Percentiles rank a stretch among this genome's conserved stretches.
phyloP scores from a whole-genome alignment of 192 early-diverging fungal genomes.

The Dispira simplex region DNA sequence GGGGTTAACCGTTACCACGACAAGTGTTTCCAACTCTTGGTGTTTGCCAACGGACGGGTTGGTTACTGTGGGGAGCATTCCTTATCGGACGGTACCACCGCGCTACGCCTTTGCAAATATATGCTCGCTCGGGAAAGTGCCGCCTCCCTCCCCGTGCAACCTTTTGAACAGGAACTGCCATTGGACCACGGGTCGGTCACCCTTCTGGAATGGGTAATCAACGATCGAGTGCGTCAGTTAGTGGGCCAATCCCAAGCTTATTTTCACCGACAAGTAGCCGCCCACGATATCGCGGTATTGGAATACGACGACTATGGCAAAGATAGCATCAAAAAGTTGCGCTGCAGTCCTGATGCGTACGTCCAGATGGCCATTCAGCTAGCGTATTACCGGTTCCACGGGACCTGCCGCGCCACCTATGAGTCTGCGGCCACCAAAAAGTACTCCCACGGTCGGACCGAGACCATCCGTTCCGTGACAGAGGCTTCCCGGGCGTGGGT shows the following conservation, averaged over 20 bases:
- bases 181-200: not conserved
- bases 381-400: slow-evolving; percentile 49
- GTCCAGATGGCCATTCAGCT: slow-evolving; percentile 65
- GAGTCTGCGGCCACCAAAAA: slow-evolving; percentile 54
- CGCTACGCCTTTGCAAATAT: slow-evolving; percentile 52
- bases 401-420: slow-evolving; percentile 44
- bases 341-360: slow-evolving; percentile 48
- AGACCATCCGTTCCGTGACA: slow-evolving; percentile 62
- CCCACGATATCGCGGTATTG: slow-evolving; percentile 48
- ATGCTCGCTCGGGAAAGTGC: slow-evolving; percentile 28
- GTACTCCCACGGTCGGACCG: slow-evolving; percentile 53
- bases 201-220: slow-evolving; percentile 36
- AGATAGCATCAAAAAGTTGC: slow-evolving; percentile 43
- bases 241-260: slow-evolving; percentile 39
- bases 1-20: slow-evolving; percentile 62
- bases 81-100: slow-evolving; percentile 67
- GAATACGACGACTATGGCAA: slow-evolving; percentile 62
- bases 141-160: not conserved
- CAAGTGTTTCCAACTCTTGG: slow-evolving; percentile 63
- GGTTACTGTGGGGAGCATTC: slow-evolving; percentile 63
- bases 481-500: slow-evolving; percentile 37
- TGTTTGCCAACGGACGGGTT: slow-evolving; percentile 67
- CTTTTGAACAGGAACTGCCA: too few relatives aligned
- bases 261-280: slow-evolving; percentile 46
- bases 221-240: slow-evolving; percentile 23